These are phyloP conservation scores for Coemansia sp. DNA, from an alignment of 192 early-diverging fungal genomes.

Conservation along the genomic window DNA sequence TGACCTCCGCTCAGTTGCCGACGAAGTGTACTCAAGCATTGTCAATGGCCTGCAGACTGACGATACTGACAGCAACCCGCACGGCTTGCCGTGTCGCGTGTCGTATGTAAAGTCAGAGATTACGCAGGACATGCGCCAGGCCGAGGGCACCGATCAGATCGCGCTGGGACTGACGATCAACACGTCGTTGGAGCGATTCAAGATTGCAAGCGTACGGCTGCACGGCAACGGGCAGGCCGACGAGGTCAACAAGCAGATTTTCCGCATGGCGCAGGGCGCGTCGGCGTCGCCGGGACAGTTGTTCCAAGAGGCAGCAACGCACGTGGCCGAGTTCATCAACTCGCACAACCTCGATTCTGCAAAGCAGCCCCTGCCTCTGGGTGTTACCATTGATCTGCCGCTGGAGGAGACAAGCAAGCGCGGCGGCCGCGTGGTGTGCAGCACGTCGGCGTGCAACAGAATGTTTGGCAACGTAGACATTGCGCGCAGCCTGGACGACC, in stretches of 20 bases:
- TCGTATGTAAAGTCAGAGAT: conserved; percentile 24
- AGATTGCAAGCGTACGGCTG: conserved; percentile 37
- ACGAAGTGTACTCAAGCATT: conserved; percentile 19
- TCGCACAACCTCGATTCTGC: conserved; percentile 15
- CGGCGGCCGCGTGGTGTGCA: conserved; percentile 57
- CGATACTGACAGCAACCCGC: conserved; percentile 1
- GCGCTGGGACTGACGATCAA: conserved; percentile 34
- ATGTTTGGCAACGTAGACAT: conserved; percentile 74
- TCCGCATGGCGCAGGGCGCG: conserved; percentile 9
- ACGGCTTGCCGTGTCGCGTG: conserved; percentile 21
- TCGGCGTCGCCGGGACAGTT: background rate
- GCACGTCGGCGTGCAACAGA: conserved; percentile 3
- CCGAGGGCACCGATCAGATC: background rate
- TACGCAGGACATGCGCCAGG: conserved; percentile 16
- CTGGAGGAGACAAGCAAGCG: conserved; percentile 73
- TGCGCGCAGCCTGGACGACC: conserved; percentile 70
- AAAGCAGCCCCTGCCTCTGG: conserved; percentile 36
- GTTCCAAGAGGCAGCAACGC: conserved; percentile 77
- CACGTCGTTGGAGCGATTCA: conserved; percentile 21
- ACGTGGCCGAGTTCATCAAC: conserved; percentile 72
- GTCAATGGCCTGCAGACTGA: conserved; percentile 12
- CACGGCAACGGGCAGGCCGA: conserved; percentile 5
- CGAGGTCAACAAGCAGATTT: conserved; percentile 45
- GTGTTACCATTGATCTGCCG: conserved; percentile 94
- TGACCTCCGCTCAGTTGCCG: conserved; percentile 17